Evolutionary conservation across 441 rosid species (phyloP), one percentile per base, ranked within the genome.

Genomic region (Aquilaria agallochum): DNA sequence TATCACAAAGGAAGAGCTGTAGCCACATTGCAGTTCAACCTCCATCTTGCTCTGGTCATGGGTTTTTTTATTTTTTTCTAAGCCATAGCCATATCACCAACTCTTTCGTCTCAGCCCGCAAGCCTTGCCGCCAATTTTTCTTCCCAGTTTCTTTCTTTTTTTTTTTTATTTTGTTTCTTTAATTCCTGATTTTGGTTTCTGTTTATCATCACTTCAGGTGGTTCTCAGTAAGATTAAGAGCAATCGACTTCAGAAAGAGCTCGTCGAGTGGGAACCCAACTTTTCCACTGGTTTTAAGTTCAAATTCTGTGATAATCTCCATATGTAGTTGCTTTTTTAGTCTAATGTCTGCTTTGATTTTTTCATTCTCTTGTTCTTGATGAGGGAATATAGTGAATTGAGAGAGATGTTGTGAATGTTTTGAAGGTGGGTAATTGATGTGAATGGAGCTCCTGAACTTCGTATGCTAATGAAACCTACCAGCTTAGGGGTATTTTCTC

Each of bases 401-500:
- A 1, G 58, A 11, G 12, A 0, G 3, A 30, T 13, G 36, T 14
- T 53, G 62, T 40, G 44, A 40, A 40, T 40, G 44, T 40, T 75
- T 42, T 62, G 60, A 44, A 93, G 99, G 78, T 95, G 99, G 99
- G 78, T 85, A 58, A 88, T 95, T 73, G 98, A 92, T 83, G 95
- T 89, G 40, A 83, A 72, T 78, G 99, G 99, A 80, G 98, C 91
- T 63, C 79, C 92, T 5, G 93, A 46, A 95, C 99, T 60, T 79
- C 92, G 14, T 95, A 95, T 60, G 84, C 92, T 33, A 92, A 88
- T 60, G 99, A 95, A 70, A 89, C 85, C 52, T 92, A 86, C 74
- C 99, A 95, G 59, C 98, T 95, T 75, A 85, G 65, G 95, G 92
- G 44, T 98, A 95, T 54, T 95, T 92, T 62, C 98, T 98, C 55